Conservation (phyloP, 257 asterid species). For the Coffea eugenioides region DNA sequence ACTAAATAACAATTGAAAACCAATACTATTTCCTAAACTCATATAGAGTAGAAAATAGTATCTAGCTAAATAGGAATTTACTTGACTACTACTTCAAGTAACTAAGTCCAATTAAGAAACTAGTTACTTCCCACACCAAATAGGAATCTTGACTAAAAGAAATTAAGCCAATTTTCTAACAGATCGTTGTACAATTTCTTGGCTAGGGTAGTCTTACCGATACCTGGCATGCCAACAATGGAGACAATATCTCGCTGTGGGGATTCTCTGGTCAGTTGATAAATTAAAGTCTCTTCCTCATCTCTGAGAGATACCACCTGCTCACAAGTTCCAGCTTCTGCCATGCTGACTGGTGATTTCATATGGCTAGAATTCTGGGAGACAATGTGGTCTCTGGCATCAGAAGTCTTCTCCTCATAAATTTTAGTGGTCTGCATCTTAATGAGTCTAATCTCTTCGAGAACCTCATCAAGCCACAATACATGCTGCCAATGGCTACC, state of each 20-base stretch:
- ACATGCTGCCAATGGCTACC: not conserved
- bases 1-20: too few relatives aligned
- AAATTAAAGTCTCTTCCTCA: not conserved
- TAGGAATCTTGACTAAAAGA: too few relatives aligned
- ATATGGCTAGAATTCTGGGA: not conserved
- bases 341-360: not conserved
- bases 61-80: too few relatives aligned
- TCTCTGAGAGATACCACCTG: constrained; percentile 5
- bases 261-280: not conserved
- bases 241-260: not conserved
- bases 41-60: too few relatives aligned
- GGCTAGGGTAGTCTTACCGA: constrained; percentile 23
- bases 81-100: too few relatives aligned
- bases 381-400: not conserved
- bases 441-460: not conserved
- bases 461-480: not conserved
- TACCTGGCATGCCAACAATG: constrained; percentile 23
- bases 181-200: not conserved
- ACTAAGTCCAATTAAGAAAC: too few relatives aligned
- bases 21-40: too few relatives aligned
- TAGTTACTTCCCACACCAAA: too few relatives aligned
- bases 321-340: not conserved
- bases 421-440: not conserved
- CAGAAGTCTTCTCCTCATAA: not conserved
- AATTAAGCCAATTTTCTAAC: too few relatives aligned